Percentiles rank a stretch among this genome's conserved stretches.
phyloP scores from a whole-genome alignment of 352 stramenopile genomes.

The Pythium insidiosum region DNA sequence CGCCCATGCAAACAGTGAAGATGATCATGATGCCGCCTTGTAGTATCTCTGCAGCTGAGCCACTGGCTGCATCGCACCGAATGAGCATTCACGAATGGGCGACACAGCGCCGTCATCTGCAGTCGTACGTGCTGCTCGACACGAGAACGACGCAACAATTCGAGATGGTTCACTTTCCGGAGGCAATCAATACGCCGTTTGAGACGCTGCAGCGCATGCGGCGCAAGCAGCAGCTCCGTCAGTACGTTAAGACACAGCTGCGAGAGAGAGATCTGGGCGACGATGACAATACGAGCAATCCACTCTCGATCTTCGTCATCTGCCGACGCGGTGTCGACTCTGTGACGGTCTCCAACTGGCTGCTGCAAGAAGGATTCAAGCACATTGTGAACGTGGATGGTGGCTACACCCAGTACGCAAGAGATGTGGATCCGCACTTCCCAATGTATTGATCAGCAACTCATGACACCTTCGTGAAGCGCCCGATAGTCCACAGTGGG shows the following conservation, averaged over 20 bases:
- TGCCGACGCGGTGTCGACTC: constrained; percentile 79
- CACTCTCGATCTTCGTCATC: constrained; percentile 37
- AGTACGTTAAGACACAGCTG: constrained; percentile 2
- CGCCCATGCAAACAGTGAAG: no score
- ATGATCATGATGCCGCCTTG: no score
- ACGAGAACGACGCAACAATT: constrained; percentile 50
- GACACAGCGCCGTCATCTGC: constrained; percentile 3
- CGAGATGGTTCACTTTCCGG: constrained; percentile 67
- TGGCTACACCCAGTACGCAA: constrained; percentile 60
- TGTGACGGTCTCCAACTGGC: constrained; percentile 39
- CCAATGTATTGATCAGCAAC: constrained; percentile 51
- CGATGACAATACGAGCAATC: not conserved
- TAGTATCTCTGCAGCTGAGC: no score
- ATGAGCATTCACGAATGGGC: constrained; percentile 33
- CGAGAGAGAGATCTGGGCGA: not conserved
- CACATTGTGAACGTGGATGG: constrained; percentile 59
- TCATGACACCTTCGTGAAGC: not conserved
- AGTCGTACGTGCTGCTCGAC: constrained; percentile 48
- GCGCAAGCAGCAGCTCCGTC: not conserved
- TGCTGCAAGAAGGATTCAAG: constrained; percentile 30
- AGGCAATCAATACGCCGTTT: constrained; percentile 61
- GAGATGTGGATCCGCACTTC: constrained; percentile 40
- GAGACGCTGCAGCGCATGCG: constrained; percentile 13
- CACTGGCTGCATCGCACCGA: constrained; percentile 20
- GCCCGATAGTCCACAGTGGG: constrained; percentile 39